Conservation (phyloP, 2,329 filamentous ascomycete genomes). For the Colletotrichum liaoningense region DNA sequence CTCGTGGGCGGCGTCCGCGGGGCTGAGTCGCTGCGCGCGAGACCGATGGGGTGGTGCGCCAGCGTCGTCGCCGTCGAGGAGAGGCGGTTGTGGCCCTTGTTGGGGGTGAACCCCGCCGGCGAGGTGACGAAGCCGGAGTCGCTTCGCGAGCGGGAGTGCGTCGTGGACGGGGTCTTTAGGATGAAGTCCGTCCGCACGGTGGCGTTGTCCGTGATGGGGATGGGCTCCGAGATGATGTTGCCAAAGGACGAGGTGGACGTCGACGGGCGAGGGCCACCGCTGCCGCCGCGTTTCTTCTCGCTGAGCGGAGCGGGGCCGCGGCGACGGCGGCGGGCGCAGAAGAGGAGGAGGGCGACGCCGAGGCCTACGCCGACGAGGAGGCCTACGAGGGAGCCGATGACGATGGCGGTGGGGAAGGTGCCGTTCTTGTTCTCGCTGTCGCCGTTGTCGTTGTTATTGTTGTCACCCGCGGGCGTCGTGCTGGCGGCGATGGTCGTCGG, state of each 20-base stretch:
- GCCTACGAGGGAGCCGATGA: conserved; percentile 61
- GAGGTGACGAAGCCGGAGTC: conserved; percentile 40
- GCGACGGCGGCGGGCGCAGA: conserved; percentile 47
- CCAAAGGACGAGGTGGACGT: conserved; percentile 54
- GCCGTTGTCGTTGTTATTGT: conserved; percentile 22
- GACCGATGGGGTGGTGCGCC: conserved; percentile 29
- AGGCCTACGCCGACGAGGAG: conserved; percentile 54
- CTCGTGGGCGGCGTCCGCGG: conserved; percentile 11
- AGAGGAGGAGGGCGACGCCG: conserved; percentile 53
- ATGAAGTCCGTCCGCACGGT: conserved; percentile 65
- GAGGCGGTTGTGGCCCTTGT: conserved; percentile 22
- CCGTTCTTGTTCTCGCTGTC: conserved; percentile 26
- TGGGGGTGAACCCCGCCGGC: conserved; percentile 25
- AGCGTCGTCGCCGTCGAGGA: conserved; percentile 25
- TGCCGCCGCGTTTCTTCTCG: conserved; percentile 37
- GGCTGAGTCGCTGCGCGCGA: conserved; percentile 26
- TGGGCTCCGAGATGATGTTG: conserved; percentile 68
- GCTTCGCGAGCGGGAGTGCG: conserved; percentile 42
- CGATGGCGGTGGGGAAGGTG: conserved; percentile 50
- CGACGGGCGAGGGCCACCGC: conserved; percentile 36
- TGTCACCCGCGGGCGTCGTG: not conserved
- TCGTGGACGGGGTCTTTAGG: conserved; percentile 50
- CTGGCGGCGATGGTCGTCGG: conserved; percentile 38
- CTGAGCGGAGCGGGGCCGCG: conserved; percentile 35
- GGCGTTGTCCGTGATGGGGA: conserved; percentile 53